A percentile compares a stretch with the other conserved stretches of the same genome.
Conservation (phyloP, 106 monocot genomes). For the Platanthera guangdongensis region DNA sequence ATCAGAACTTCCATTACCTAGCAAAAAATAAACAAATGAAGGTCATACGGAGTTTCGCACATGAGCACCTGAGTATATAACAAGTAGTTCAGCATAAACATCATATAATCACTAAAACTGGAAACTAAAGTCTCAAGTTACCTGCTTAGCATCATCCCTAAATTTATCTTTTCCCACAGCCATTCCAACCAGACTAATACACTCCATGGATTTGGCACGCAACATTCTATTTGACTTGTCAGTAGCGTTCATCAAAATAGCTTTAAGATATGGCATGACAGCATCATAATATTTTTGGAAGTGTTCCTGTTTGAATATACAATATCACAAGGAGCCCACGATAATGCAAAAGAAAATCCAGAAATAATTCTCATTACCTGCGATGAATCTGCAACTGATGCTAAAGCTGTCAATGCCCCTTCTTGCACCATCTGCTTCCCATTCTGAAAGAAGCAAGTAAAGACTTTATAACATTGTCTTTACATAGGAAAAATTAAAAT, state of each 20-base stretch:
- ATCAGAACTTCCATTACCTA: slow-evolving; percentile 98
- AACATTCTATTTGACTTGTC: slow-evolving; percentile 93
- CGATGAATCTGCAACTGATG: slow-evolving; percentile 96
- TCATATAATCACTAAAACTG: background rate
- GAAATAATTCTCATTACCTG: slow-evolving; percentile 41
- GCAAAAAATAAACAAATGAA: background rate
- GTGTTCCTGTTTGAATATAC: slow-evolving; percentile 53
- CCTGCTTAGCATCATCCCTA: slow-evolving; percentile 94
- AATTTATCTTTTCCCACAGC: slow-evolving; percentile 97
- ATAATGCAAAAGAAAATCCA: background rate
- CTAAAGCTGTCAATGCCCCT: slow-evolving; percentile 89
- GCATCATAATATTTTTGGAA: slow-evolving; percentile 97
- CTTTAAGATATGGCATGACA: slow-evolving; percentile 89
- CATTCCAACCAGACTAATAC: slow-evolving; percentile 97
- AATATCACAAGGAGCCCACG: slow-evolving; percentile 6
- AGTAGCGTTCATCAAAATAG: slow-evolving; percentile 91
- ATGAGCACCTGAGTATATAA: background rate
- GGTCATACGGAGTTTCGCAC: background rate
- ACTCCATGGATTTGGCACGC: slow-evolving; percentile 96
- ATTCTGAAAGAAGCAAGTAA: slow-evolving; percentile 33
- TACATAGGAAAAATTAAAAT: background rate
- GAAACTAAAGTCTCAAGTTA: slow-evolving; percentile 1
- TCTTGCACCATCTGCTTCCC: slow-evolving; percentile 97
- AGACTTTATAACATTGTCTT: background rate
- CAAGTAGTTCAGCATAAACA: background rate